These are phyloP conservation scores for Austroboletus festivus DNA, from an alignment of 768 basidiomycete species.

Conservation along the genomic window DNA sequence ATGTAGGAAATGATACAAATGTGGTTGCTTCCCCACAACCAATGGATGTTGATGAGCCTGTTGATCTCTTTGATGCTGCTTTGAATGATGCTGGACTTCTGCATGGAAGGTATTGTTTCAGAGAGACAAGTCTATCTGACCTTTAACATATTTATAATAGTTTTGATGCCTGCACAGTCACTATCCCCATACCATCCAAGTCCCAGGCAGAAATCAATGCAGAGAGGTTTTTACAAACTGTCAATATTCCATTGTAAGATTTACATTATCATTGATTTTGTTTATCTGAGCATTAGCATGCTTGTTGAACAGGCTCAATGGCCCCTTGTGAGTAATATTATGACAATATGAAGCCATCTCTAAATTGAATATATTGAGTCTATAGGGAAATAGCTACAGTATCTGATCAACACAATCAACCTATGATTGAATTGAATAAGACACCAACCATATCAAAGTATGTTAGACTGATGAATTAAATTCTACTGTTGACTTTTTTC, in stretches of 20 bases:
- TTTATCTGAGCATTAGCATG: background rate
- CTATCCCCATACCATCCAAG: conserved; percentile 17
- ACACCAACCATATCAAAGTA: conserved; percentile 24
- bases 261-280: background rate
- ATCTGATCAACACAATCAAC: conserved; percentile 5
- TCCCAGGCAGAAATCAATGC: conserved; percentile 17
- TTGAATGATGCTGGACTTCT: conserved; percentile 6
- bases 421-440: conserved; percentile 13
- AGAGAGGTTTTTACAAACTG: conserved; percentile 26
- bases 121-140: background rate
- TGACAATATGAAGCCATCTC: background rate
- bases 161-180: background rate
- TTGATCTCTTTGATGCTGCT: conserved; percentile 12
- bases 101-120: conserved; percentile 11
- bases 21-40: conserved; percentile 15
- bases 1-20: background rate
- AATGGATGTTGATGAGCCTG: conserved; percentile 18
- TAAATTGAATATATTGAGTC: background rate
- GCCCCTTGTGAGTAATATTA: conserved; percentile 22
- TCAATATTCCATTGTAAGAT: conserved; percentile 28
- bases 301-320: conserved; percentile 16
- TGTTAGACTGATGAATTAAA: conserved; percentile 4
- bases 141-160: background rate
- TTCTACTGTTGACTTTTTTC: conserved; percentile 3
- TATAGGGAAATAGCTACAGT: conserved; percentile 15